Evolutionary conservation across 2,329 filamentous ascomycete species (phyloP).

Genomic region (Verticillium zaregamsianum): DNA sequence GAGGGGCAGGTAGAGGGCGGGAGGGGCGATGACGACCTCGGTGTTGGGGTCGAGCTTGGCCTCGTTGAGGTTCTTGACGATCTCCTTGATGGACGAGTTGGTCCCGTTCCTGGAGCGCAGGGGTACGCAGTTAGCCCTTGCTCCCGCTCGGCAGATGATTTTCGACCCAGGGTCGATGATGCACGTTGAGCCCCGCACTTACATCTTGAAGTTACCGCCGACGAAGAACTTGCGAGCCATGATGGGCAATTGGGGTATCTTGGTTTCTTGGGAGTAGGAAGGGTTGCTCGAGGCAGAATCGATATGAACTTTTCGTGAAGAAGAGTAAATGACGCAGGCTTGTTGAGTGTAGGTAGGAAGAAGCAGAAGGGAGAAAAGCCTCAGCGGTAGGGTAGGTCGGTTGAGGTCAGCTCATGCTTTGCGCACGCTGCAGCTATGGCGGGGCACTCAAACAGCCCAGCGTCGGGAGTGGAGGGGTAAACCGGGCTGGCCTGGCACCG

Average conservation of each 20-base stretch:
- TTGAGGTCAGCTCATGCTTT: slow-evolving; percentile 2
- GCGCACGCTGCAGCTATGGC: slow-evolving; percentile 3
- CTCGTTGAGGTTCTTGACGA: slow-evolving; percentile 84
- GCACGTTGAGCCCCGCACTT: slow-evolving; percentile 27
- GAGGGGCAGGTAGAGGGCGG: slow-evolving; percentile 83
- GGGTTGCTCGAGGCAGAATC: slow-evolving; percentile 2
- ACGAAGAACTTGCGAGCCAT: slow-evolving; percentile 98
- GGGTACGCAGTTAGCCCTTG: background rate
- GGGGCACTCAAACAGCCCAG: slow-evolving; percentile 1
- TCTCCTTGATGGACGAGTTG: slow-evolving; percentile 81
- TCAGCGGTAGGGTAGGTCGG: slow-evolving; percentile 8
- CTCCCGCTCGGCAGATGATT: background rate
- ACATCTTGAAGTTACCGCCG: slow-evolving; percentile 99
- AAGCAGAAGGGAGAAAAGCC: slow-evolving; percentile 9
- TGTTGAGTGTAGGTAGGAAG: slow-evolving; percentile 1
- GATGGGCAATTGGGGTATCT: slow-evolving; percentile 39
- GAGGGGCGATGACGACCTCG: slow-evolving; percentile 93
- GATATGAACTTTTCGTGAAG: background rate
- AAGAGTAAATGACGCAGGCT: slow-evolving; percentile 13
- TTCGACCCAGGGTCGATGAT: background rate
- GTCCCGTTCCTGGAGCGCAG: slow-evolving; percentile 76
- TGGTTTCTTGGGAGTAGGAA: slow-evolving; percentile 1
- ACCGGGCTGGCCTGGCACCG: background rate
- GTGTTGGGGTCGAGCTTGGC: slow-evolving; percentile 73
- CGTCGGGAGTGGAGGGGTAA: background rate